Conservation (phyloP, 257 asterid genomes). For the Cinchona pubescens region DNA sequence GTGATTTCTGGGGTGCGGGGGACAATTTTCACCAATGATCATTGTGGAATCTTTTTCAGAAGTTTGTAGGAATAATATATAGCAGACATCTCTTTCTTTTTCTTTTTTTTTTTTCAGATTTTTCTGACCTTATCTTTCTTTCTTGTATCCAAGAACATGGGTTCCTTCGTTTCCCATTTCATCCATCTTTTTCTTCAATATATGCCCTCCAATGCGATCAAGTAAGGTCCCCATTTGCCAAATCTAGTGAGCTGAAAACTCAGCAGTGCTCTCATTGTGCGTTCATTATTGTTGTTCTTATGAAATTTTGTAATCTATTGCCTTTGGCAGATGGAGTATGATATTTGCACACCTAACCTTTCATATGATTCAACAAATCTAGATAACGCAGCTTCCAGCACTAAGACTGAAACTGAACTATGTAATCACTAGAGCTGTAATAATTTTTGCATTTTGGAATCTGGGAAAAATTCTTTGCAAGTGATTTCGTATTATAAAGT, state of each 20-base stretch:
- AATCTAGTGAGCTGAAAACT: neutral
- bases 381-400: no score
- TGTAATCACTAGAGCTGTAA: neutral
- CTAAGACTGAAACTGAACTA: no score
- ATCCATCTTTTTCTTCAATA: slow-evolving; percentile 12
- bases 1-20: slow-evolving; percentile 11
- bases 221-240: slow-evolving; percentile 7
- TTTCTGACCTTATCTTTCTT: slow-evolving; percentile 17
- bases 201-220: neutral
- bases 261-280: neutral
- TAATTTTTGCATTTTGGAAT: neutral
- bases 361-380: no score
- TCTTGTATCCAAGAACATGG: slow-evolving; percentile 15
- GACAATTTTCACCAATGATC: neutral
- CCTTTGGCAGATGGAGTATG: slow-evolving; percentile 1
- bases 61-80: neutral
- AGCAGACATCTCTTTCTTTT: neutral
- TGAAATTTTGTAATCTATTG: neutral
- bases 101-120: neutral
- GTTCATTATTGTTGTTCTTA: neutral
- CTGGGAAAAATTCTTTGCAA: no score
- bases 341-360: no score
- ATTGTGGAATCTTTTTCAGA: slow-evolving; percentile 32
- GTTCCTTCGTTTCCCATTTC: slow-evolving; percentile 8
- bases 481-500: no score